Base-by-base conservation (phyloP, 768 basidiomycete genomes). In the Termitomyces sp. region DNA sequence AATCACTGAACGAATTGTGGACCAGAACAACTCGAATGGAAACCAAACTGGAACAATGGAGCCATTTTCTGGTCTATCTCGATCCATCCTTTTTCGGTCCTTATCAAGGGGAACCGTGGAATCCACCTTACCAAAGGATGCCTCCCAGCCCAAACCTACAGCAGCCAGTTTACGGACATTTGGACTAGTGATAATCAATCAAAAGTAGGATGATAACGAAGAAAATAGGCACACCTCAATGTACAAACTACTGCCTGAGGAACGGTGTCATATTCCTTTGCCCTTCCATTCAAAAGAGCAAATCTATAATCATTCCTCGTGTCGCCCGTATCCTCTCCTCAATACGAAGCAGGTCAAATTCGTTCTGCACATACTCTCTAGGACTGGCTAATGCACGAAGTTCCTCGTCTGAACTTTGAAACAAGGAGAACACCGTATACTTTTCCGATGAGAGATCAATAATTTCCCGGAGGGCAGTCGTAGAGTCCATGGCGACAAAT, bases 201-300 rank as follows among this genome's bases (percentile, higher is more conserved):
- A 56, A 30, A 54, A 5, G 54, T 58, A 46, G 34, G 54, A 32
- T 42, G 28, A 10, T 16, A 1, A 45, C 44, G 42, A 44, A 40
- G n/a, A 37, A 37, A 25, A 25, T 35, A 7, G 7, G 63, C 78
- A 9, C 55, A 85, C 86, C 77, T 80, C n/a, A 83, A 66, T 3
- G 81, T 78, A 64, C 86, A 88, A 32, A 89, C 67, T 5, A 74
- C 71, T 21, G 81, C 83, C 14, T 74, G 74, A 1, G 86, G 84
- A 17, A 66, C 64, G 4, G 76, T 66, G 40, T 80, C 79, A 14
- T 70, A 70, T 8, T 70, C 63, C 59, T 66, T 68, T 3, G 74
- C 67, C 88, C 88, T 63, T 16, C 88, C 88, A 54, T 77, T 81
- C 25, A 88, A 57, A 63, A 88, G 57, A 11, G 88, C 87, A 88